phyloP scores from a whole-genome alignment of 1,284 basidiomycete species.

The Cronartium ribicola region DNA sequence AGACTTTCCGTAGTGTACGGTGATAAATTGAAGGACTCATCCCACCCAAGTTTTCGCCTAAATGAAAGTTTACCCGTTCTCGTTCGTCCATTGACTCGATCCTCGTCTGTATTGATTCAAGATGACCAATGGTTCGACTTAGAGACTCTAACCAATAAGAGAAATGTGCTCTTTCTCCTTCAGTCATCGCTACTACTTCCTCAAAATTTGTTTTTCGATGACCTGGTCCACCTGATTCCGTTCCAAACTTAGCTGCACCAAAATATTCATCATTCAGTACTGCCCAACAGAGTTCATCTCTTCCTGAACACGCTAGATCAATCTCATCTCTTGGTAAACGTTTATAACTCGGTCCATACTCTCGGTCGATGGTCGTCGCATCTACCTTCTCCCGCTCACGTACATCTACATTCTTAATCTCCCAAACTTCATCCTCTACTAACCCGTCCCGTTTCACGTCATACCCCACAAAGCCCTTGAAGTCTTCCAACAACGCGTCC shows the following conservation, averaged over 20 bases:
- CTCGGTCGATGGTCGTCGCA: constrained; percentile 27
- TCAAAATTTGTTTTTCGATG: constrained; percentile 42
- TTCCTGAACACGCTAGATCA: constrained; percentile 34
- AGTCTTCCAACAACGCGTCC: constrained; percentile 39
- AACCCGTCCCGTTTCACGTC: constrained; percentile 40
- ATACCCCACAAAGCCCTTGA: constrained; percentile 41
- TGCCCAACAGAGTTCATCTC: constrained; percentile 40
- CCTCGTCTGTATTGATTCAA: constrained; percentile 32
- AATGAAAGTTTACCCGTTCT: constrained; percentile 16
- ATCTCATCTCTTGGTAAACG: constrained; percentile 31
- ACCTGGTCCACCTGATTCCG: constrained; percentile 42
- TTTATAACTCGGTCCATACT: constrained; percentile 40
- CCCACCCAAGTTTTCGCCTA: constrained; percentile 37
- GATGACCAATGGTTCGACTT: constrained; percentile 41
- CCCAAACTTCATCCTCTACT: constrained; percentile 42
- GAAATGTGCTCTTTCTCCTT: constrained; percentile 40
- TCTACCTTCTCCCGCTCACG: constrained; percentile 36
- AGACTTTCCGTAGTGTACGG: constrained; percentile 36
- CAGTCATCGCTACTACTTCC: constrained; percentile 42
- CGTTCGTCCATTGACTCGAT: constrained; percentile 33
- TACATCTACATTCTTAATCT: constrained; percentile 34
- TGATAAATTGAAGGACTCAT: constrained; percentile 41
- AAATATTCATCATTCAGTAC: constrained; percentile 42
- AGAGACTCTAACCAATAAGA: constrained; percentile 40
- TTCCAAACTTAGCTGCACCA: constrained; percentile 41